Conservation (phyloP, 495 filamentous ascomycete species). For the Aspergillus leporis region DNA sequence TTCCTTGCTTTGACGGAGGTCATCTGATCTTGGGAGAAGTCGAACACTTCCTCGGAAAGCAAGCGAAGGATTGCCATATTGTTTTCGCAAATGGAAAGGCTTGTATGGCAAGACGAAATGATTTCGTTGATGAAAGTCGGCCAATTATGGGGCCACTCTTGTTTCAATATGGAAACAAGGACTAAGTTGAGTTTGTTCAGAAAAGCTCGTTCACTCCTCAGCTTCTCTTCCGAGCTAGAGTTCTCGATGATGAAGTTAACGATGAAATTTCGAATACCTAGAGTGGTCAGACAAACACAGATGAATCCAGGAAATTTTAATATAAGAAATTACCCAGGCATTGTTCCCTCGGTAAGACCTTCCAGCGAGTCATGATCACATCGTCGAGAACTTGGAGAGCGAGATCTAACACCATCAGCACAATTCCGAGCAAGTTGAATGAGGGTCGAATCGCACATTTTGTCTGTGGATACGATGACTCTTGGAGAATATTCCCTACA, state of each 20-base stretch:
- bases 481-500: constrained; percentile 91
- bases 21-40: constrained; percentile 98
- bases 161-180: constrained; percentile 94
- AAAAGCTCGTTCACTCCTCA: constrained; percentile 78
- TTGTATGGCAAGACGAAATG: constrained; percentile 89
- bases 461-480: constrained; percentile 88
- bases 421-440: background rate
- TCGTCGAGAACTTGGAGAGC: constrained; percentile 95
- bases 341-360: constrained; percentile 91
- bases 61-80: constrained; percentile 98
- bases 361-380: constrained; percentile 99
- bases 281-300: constrained; percentile 19
- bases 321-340: constrained; percentile 68
- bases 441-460: constrained; percentile 70
- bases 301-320: background rate
- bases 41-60: constrained; percentile 96
- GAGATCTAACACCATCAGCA: constrained; percentile 68
- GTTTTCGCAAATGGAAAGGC: constrained; percentile 96
- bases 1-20: constrained; percentile 94
- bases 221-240: constrained; percentile 82
- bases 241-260: constrained; percentile 95
- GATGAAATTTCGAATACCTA: constrained; percentile 97
- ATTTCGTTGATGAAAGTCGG: constrained; percentile 99
- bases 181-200: constrained; percentile 98
- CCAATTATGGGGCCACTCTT: constrained; percentile 99